phyloP scores from a whole-genome alignment of 2,329 filamentous ascomycete genomes.

The Talaromyces sp. region DNA sequence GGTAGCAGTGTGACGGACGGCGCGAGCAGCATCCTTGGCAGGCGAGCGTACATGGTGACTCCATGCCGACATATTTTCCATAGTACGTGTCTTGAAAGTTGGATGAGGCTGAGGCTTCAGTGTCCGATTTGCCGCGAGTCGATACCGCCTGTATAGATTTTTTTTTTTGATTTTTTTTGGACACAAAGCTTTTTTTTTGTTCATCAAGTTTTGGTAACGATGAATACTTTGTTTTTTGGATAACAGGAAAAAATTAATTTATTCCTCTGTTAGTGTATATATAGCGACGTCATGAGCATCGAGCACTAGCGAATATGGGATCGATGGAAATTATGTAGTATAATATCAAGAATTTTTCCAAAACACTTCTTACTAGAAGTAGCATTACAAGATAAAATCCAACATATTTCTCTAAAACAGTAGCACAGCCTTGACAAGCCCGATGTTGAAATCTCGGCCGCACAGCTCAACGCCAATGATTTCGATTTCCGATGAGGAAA shows the following conservation, averaged over 20 bases:
- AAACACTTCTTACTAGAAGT: background rate
- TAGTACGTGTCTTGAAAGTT: conserved; percentile 82
- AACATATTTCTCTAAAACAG: background rate
- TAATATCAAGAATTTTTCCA: background rate
- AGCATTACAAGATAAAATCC: background rate
- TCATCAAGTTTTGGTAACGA: background rate
- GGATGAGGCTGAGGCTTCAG: conserved; percentile 89
- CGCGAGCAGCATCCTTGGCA: conserved; percentile 63
- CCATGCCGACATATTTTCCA: conserved; percentile 97
- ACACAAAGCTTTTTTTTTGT: background rate
- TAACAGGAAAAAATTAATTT: background rate
- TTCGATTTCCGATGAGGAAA: background rate
- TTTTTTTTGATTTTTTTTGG: too few relatives aligned
- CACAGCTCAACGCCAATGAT: background rate
- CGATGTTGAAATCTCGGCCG: background rate
- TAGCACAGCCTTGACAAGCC: background rate
- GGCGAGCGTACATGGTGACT: conserved; percentile 92
- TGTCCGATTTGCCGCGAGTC: conserved; percentile 94
- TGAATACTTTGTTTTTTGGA: background rate
- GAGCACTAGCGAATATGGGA: background rate
- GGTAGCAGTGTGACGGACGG: conserved; percentile 37
- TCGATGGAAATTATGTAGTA: background rate
- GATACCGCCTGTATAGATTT: conserved; percentile 67
- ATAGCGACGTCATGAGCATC: background rate
- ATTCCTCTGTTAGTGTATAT: background rate